These are phyloP conservation scores for Blastomyces gilchristii DNA, from an alignment of 2,329 filamentous ascomycete species.

Conservation along the genomic window DNA sequence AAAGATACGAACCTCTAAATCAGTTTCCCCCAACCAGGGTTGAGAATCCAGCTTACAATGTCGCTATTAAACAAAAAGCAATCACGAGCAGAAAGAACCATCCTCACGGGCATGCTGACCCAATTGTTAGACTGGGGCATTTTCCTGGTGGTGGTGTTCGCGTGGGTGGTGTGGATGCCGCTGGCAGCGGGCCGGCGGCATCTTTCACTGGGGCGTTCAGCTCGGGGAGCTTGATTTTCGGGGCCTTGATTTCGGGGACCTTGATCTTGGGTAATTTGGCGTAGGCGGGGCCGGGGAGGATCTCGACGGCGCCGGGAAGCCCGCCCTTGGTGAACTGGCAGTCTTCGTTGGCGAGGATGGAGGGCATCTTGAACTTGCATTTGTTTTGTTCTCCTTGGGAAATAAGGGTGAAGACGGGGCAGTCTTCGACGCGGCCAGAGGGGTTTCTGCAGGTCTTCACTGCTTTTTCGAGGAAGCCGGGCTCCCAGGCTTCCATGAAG, in stretches of 20 bases:
- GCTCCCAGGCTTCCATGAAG: conserved; percentile 70
- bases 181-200: background rate
- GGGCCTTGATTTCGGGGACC: background rate
- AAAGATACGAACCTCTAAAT: too few relatives aligned
- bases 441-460: conserved; percentile 62
- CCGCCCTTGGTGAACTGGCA: conserved; percentile 44
- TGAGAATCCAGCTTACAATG: too few relatives aligned
- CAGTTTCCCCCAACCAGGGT: too few relatives aligned
- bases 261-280: conserved; percentile 5
- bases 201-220: background rate
- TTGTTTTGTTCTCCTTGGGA: conserved; percentile 41
- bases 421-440: conserved; percentile 61
- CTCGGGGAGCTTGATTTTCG: conserved; percentile 3
- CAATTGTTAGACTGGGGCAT: too few relatives aligned
- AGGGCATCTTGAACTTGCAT: conserved; percentile 55
- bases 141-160: background rate
- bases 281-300: conserved; percentile 38
- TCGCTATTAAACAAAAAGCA: too few relatives aligned
- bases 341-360: conserved; percentile 49
- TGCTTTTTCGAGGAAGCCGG: conserved; percentile 58
- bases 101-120: too few relatives aligned
- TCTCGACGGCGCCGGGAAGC: conserved; percentile 55
- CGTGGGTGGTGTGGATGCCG: background rate
- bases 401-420: conserved; percentile 63
- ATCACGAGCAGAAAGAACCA: too few relatives aligned